Conservation (phyloP, 495 filamentous ascomycete species). For the Annulohypoxylon nitens region DNA sequence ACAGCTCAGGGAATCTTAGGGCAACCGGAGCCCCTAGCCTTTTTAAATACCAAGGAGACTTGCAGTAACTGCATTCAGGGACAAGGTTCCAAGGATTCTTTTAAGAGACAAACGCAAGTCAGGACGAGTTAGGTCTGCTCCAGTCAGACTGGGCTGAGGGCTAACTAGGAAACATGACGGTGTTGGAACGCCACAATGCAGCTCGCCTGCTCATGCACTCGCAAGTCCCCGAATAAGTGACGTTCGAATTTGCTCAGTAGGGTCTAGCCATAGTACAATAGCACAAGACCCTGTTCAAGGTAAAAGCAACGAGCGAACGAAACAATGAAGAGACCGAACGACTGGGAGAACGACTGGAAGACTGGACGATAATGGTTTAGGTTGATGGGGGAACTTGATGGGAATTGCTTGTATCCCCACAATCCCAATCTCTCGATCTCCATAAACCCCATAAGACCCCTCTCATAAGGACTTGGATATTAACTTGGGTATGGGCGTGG, state of each 20-base stretch:
- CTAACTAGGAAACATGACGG: conserved; percentile 28
- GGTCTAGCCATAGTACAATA: conserved; percentile 3
- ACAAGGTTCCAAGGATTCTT: conserved; percentile 32
- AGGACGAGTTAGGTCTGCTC: conserved; percentile 8
- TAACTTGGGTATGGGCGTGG: too few species aligned
- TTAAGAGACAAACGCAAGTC: conserved; percentile 23
- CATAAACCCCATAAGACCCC: background rate
- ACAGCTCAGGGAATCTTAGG: background rate
- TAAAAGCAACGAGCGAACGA: background rate
- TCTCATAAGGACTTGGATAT: background rate
- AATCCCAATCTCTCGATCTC: background rate
- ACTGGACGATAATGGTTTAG: background rate
- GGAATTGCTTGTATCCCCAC: conserved; percentile 23
- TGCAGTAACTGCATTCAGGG: conserved; percentile 30
- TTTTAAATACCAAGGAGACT: conserved; percentile 22
- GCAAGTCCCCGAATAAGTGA: conserved; percentile 30
- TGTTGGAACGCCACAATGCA: conserved; percentile 43
- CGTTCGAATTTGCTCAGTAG: conserved; percentile 30
- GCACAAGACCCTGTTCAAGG: conserved; percentile 29
- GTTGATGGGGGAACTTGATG: background rate
- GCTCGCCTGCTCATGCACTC: conserved; percentile 37
- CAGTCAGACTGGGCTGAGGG: conserved; percentile 17
- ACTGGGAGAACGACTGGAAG: too few species aligned
- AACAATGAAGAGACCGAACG: too few species aligned
- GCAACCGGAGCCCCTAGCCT: conserved; percentile 10